phyloP scores from a whole-genome alignment of 305 asterid species.

The Fraxinus latifolia region DNA sequence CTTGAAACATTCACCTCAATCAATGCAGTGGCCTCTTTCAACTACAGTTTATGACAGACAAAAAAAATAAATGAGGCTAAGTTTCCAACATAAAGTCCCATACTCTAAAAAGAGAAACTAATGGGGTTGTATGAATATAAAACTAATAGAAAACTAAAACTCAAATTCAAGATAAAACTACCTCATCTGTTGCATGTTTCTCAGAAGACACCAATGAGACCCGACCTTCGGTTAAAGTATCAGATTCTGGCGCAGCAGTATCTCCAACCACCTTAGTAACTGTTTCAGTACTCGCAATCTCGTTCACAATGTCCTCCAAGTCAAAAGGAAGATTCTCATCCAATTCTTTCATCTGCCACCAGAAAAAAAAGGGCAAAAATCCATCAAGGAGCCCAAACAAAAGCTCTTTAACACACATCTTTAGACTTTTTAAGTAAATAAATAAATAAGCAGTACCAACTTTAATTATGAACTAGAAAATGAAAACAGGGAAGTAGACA shows the following conservation, averaged over 20 bases:
- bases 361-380: constrained; percentile 14
- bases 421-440: not conserved
- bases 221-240: constrained; percentile 29
- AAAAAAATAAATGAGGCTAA: constrained; percentile 20
- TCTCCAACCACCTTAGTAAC: constrained; percentile 35
- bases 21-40: constrained; percentile 30
- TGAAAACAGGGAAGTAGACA: not conserved
- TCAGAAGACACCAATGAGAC: constrained; percentile 31
- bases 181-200: constrained; percentile 39
- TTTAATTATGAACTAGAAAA: not conserved
- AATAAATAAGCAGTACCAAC: not conserved
- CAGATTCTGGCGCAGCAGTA: constrained; percentile 33
- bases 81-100: constrained; percentile 14
- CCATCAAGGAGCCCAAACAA: constrained; percentile 1
- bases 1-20: constrained; percentile 35
- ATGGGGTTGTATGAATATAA: not conserved
- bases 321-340: constrained; percentile 63
- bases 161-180: constrained; percentile 25
- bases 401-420: not conserved
- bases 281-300: constrained; percentile 29
- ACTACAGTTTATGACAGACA: constrained; percentile 32
- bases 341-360: constrained; percentile 64
- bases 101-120: not conserved
- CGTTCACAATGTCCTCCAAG: constrained; percentile 47
- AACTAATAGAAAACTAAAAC: constrained; percentile 4